Conservation (phyloP, 192 early-diverging fungal genomes). For the Jimgerdemannia flammicorona region DNA sequence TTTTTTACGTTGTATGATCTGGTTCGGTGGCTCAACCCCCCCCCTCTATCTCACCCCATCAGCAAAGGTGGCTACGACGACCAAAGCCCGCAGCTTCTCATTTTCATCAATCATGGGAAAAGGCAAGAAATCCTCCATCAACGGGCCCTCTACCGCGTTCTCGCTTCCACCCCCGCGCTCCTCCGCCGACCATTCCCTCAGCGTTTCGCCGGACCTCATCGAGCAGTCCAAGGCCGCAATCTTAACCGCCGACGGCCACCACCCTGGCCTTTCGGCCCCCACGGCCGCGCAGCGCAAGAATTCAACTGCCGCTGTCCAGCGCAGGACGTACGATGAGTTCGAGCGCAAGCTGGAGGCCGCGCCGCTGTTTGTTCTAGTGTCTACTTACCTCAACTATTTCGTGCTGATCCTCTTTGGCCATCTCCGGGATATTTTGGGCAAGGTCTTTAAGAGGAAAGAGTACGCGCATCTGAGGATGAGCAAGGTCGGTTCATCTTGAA, state of each 20-base stretch:
- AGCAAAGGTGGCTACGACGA: neutral
- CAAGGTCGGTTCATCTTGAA: conserved; percentile 12
- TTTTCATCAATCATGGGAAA: conserved; percentile 13
- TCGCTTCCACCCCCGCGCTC: conserved; percentile 21
- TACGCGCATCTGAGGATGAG: conserved; percentile 56
- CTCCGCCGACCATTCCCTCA: conserved; percentile 21
- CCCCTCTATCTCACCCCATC: too few relatives aligned
- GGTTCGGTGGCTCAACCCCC: too few relatives aligned
- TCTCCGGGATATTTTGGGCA: conserved; percentile 76
- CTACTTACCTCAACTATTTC: conserved; percentile 84
- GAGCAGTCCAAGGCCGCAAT: neutral
- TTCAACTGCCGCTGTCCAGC: conserved; percentile 12
- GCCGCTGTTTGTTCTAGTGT: conserved; percentile 71
- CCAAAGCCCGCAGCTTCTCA: neutral
- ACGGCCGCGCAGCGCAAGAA: conserved; percentile 26
- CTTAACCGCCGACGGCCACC: neutral
- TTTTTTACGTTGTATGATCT: too few relatives aligned
- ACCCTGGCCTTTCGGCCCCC: neutral
- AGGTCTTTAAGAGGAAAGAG: conserved; percentile 55
- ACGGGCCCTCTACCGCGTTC: conserved; percentile 3
- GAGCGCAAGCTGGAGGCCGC: conserved; percentile 34
- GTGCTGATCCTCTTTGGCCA: conserved; percentile 85
- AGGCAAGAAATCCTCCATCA: conserved; percentile 9
- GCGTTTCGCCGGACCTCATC: conserved; percentile 2
- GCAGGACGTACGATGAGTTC: conserved; percentile 29